Evolutionary conservation across 768 basidiomycete genomes (phyloP).

Genomic region (Lactarius akahatsu): DNA sequence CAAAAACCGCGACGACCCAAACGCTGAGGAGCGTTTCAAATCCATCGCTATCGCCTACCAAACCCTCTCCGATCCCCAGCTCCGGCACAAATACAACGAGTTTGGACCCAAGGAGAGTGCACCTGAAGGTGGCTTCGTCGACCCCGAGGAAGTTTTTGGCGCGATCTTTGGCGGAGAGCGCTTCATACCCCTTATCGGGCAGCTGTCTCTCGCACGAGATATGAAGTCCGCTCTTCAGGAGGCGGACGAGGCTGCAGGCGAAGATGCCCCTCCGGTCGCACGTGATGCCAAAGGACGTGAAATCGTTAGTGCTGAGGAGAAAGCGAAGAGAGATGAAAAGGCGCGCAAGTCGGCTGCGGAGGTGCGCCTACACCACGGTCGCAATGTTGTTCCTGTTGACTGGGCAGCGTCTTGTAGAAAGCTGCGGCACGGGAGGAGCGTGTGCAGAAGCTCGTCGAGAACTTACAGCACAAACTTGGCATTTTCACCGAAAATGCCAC

Average conservation of each 20-base stretch:
- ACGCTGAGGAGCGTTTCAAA: constrained; percentile 86
- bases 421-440: constrained; percentile 75
- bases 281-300: constrained; percentile 52
- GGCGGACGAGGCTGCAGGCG: constrained; percentile 63
- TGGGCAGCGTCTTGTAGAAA: constrained; percentile 50
- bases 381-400: constrained; percentile 15
- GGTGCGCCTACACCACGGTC: constrained; percentile 42
- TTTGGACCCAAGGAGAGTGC: constrained; percentile 83
- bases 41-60: constrained; percentile 89
- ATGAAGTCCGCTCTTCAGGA: constrained; percentile 94
- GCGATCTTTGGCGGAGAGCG: constrained; percentile 88
- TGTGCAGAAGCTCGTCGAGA: constrained; percentile 71
- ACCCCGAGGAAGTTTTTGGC: constrained; percentile 74
- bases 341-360: constrained; percentile 64
- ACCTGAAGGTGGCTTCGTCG: constrained; percentile 83
- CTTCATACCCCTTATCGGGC: constrained; percentile 84
- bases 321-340: constrained; percentile 60
- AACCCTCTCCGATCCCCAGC: constrained; percentile 71
- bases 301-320: constrained; percentile 43
- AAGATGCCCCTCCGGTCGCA: constrained; percentile 39
- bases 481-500: constrained; percentile 86
- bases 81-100: constrained; percentile 87
- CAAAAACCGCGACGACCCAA: constrained; percentile 86
- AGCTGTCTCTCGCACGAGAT: constrained; percentile 83
- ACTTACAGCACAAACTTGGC: constrained; percentile 76